Percentiles rank a stretch among this genome's conserved stretches.
These are phyloP conservation scores for Neopestalotiopsis rosae DNA, from an alignment of 2,329 filamentous ascomycete species.

Conservation along the genomic window DNA sequence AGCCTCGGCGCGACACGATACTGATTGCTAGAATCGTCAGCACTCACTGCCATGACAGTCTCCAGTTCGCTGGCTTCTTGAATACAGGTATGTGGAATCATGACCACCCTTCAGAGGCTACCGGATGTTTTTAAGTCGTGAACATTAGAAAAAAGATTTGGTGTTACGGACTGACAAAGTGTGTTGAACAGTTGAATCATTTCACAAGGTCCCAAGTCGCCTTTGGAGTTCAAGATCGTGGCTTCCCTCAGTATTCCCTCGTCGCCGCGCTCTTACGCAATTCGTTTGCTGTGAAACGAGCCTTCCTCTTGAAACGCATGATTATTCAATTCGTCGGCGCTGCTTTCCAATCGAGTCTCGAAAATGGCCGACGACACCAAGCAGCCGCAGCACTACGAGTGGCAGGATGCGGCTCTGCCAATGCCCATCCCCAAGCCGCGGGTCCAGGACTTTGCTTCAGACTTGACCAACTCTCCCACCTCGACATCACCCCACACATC, in stretches of 20 bases:
- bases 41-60: background rate
- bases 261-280: background rate
- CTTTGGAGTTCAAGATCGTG: background rate
- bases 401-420: background rate
- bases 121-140: background rate
- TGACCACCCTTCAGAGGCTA: background rate
- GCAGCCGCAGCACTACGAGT: background rate
- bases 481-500: conserved; percentile 3
- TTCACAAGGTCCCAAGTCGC: no score
- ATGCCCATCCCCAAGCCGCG: background rate
- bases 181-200: background rate
- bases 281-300: background rate
- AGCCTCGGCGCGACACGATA: background rate
- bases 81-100: background rate
- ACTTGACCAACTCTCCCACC: background rate
- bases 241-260: background rate
- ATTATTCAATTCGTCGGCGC: background rate
- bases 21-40: background rate
- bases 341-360: background rate
- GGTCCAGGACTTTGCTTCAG: background rate
- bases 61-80: background rate
- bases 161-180: background rate
- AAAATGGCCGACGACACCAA: background rate
- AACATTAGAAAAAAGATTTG: background rate
- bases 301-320: background rate